A percentile compares a stretch with the other conserved stretches of the same genome.
phyloP scores from a whole-genome alignment of 306 rosid genomes.

The Boehmeria nivea region DNA sequence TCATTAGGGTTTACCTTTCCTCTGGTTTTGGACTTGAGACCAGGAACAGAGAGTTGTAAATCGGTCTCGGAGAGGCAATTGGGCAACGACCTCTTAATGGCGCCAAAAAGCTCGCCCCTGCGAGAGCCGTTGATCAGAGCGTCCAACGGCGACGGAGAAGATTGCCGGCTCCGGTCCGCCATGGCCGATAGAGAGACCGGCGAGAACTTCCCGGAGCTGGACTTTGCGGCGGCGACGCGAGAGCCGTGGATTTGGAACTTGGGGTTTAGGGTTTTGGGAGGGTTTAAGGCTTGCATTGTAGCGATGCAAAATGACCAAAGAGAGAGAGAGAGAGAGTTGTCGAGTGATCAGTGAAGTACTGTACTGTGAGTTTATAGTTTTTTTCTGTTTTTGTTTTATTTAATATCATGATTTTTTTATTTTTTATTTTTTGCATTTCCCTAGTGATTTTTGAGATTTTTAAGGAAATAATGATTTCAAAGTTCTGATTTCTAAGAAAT shows the following conservation, averaged over 20 bases:
- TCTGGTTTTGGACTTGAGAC: conserved; percentile 68
- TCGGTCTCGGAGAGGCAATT: conserved; percentile 76
- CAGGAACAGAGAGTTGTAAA: conserved; percentile 73
- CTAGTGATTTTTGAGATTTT: too few species aligned
- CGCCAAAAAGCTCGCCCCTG: conserved; percentile 34
- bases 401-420: too few species aligned
- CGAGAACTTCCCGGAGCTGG: conserved; percentile 27
- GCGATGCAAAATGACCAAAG: too few species aligned
- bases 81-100: conserved; percentile 35
- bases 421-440: too few species aligned
- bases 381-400: too few species aligned
- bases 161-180: conserved; percentile 30
- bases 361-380: too few species aligned
- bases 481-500: too few species aligned
- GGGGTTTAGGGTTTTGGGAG: conserved; percentile 47
- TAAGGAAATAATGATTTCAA: too few species aligned
- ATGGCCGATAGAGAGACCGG: conserved; percentile 28
- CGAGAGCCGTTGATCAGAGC: conserved; percentile 42
- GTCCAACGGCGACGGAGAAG: conserved; percentile 33
- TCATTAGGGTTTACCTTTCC: conserved; percentile 68
- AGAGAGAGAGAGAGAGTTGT: too few species aligned
- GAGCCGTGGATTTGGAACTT: conserved; percentile 9
- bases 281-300: conserved; percentile 42
- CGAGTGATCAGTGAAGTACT: too few species aligned
- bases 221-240: conserved; percentile 3